These are phyloP conservation scores for Diplogelasinospora grovesii DNA, from an alignment of 495 filamentous ascomycete species.

Conservation along the genomic window DNA sequence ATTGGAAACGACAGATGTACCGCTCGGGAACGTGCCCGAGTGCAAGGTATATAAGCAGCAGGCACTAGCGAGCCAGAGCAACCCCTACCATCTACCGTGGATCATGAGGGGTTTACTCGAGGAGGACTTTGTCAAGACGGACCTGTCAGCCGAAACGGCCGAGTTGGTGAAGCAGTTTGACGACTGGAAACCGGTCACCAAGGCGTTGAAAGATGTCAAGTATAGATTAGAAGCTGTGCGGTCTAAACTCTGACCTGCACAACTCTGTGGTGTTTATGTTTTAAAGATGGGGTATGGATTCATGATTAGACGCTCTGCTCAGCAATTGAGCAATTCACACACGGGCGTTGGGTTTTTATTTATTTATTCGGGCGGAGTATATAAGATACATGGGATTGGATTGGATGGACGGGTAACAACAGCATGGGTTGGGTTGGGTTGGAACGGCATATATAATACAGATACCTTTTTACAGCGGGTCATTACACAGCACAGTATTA, in stretches of 20 bases:
- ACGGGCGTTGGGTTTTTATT: too few relatives aligned
- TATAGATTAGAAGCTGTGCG: slow-evolving; percentile 89
- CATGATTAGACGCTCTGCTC: too few relatives aligned
- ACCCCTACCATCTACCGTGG: slow-evolving; percentile 90
- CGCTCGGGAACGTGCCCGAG: slow-evolving; percentile 45
- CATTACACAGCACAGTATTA: too few relatives aligned
- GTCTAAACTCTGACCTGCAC: slow-evolving; percentile 59
- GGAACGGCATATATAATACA: too few relatives aligned
- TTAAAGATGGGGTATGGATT: too few relatives aligned
- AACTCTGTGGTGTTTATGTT: background rate
- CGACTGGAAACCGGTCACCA: slow-evolving; percentile 83
- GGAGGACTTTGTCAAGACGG: slow-evolving; percentile 80
- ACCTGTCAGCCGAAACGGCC: slow-evolving; percentile 66
- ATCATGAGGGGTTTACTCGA: slow-evolving; percentile 89
- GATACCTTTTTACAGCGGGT: too few relatives aligned
- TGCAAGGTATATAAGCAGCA: slow-evolving; percentile 21
- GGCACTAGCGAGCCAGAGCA: slow-evolving; percentile 49
- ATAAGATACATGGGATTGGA: too few relatives aligned
- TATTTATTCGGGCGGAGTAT: too few relatives aligned
- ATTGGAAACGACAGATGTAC: slow-evolving; percentile 70
- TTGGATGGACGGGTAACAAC: too few relatives aligned
- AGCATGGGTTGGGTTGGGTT: too few relatives aligned
- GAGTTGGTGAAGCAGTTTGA: slow-evolving; percentile 84
- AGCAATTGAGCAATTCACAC: too few relatives aligned
- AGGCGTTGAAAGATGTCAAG: slow-evolving; percentile 91